phyloP scores from a whole-genome alignment of 768 basidiomycete species.

The Daedalea quercina region DNA sequence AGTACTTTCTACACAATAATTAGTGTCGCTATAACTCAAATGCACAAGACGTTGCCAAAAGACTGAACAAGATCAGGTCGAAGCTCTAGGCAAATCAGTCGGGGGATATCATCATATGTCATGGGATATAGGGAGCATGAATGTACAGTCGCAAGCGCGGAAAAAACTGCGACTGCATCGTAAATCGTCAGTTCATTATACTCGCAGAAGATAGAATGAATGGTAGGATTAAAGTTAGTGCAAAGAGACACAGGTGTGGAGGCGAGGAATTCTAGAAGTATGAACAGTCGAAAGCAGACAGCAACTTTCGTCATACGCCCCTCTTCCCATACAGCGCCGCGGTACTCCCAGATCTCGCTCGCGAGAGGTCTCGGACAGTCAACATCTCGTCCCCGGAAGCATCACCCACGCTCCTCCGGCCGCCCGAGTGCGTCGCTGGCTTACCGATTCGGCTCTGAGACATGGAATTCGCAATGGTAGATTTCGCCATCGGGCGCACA shows the following conservation, averaged over 20 bases:
- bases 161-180: conserved; percentile 10
- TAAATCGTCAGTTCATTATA: conserved; percentile 22
- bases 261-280: neutral
- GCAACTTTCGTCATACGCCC: neutral
- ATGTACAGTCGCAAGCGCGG: conserved; percentile 9
- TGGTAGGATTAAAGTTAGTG: neutral
- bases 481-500: conserved; percentile 18
- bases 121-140: conserved; percentile 15
- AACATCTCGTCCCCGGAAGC: conserved; percentile 8
- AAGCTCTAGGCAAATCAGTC: neutral
- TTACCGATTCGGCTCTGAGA: conserved; percentile 27
- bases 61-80: neutral
- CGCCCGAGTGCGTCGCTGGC: conserved; percentile 14
- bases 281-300: neutral
- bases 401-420: conserved; percentile 21
- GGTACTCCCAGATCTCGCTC: conserved; percentile 21
- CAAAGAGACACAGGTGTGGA: too few species aligned
- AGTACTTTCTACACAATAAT: neutral
- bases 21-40: neutral
- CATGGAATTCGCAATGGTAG: conserved; percentile 14
- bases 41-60: neutral
- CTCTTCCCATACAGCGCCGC: conserved; percentile 9
- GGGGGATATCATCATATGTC: conserved; percentile 16
- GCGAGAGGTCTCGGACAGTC: conserved; percentile 10
- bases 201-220: conserved; percentile 5